A percentile compares a stretch with the other conserved stretches of the same genome.
These are phyloP conservation scores for Calonectria fujianensis DNA, from an alignment of 2,329 filamentous ascomycete species.

Conservation along the genomic window DNA sequence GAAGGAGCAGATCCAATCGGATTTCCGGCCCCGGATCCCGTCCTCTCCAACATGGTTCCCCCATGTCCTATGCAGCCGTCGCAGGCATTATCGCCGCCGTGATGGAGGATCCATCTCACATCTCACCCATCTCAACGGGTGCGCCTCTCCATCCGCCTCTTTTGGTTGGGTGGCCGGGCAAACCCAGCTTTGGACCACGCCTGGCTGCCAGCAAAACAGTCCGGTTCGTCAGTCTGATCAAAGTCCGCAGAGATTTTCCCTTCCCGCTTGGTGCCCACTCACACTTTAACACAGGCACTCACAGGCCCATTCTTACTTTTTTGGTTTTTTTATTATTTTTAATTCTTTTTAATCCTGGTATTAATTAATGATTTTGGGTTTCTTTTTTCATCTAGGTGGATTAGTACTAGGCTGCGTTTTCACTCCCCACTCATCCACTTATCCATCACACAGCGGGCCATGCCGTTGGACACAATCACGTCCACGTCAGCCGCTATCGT, in stretches of 20 bases:
- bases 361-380: not conserved
- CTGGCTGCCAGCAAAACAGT: conserved; percentile 22
- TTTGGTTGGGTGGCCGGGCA: conserved; percentile 15
- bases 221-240: conserved; percentile 34
- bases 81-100: conserved; percentile 24
- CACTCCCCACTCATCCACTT: conserved; percentile 29
- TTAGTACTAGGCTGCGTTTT: not conserved
- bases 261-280: conserved; percentile 14
- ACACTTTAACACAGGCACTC: conserved; percentile 6
- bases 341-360: not conserved
- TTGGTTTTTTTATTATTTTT: conserved; percentile 2
- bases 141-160: conserved; percentile 8
- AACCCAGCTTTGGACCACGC: conserved; percentile 1
- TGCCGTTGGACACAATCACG: conserved; percentile 44
- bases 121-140: conserved; percentile 32
- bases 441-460: conserved; percentile 13
- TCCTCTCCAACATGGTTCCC: conserved; percentile 20
- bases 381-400: not conserved
- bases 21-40: conserved; percentile 29
- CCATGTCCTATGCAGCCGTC: conserved; percentile 6
- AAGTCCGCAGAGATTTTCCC: conserved; percentile 28
- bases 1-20: conserved; percentile 40
- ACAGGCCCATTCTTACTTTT: not conserved
- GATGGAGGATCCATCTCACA: conserved; percentile 19
- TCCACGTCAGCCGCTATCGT: conserved; percentile 49